These are phyloP conservation scores for Aristolochia contorta DNA, from an alignment of 164 flowering plant genomes.

Conservation along the genomic window DNA sequence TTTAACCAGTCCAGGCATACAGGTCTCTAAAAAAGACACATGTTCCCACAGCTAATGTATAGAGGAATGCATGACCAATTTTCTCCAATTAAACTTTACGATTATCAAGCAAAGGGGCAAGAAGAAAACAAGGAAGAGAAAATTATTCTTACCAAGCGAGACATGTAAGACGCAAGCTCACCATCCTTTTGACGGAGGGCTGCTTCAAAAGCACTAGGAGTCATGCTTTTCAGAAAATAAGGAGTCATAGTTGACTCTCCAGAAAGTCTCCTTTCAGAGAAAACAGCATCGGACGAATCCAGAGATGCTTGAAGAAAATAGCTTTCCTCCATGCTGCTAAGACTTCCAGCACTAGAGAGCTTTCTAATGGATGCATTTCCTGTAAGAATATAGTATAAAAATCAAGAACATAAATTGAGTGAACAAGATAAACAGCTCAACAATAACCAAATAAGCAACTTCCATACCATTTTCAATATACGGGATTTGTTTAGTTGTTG, in stretches of 20 bases:
- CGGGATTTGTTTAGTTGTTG: slow-evolving; percentile 38
- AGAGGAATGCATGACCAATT: too few species aligned
- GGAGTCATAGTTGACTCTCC: slow-evolving; percentile 60
- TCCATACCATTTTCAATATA: slow-evolving; percentile 59
- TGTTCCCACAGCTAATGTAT: too few species aligned
- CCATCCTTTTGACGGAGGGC: slow-evolving; percentile 96
- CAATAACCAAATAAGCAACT: neutral
- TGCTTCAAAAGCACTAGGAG: slow-evolving; percentile 80
- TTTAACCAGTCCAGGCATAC: too few species aligned
- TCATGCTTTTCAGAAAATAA: slow-evolving; percentile 79
- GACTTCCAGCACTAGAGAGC: slow-evolving; percentile 79
- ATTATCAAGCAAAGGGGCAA: neutral
- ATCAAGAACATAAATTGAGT: too few species aligned
- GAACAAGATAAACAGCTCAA: neutral
- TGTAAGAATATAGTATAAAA: slow-evolving; percentile 14
- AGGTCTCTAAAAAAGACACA: too few species aligned
- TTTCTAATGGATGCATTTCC: slow-evolving; percentile 49
- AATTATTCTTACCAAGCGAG: slow-evolving; percentile 69
- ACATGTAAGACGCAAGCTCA: slow-evolving; percentile 91
- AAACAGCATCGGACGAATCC: slow-evolving; percentile 58
- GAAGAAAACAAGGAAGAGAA: neutral
- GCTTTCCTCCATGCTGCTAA: slow-evolving; percentile 94
- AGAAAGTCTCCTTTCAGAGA: slow-evolving; percentile 49
- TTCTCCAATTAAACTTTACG: too few species aligned
- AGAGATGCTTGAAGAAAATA: slow-evolving; percentile 87